A percentile compares a stretch with the other conserved stretches of the same genome.
Conservation (phyloP, 2,329 filamentous ascomycete species). For the Curvularia verruculosa region DNA sequence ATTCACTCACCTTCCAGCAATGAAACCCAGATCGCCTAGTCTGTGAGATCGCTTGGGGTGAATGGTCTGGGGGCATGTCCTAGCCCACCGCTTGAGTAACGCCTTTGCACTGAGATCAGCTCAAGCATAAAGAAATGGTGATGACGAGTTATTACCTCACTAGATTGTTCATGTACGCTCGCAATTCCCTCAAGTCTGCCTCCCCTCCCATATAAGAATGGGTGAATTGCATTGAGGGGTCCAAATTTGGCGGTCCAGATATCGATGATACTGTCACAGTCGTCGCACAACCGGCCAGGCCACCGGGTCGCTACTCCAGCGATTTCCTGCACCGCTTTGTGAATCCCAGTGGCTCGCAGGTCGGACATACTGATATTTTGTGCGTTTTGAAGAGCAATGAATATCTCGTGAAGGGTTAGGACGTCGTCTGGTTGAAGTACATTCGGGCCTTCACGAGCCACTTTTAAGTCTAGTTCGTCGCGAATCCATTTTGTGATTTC, state of each 20-base stretch:
- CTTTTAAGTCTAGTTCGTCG: constrained; percentile 54
- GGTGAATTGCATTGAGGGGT: constrained; percentile 46
- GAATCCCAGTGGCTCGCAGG: constrained; percentile 54
- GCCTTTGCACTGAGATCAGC: constrained; percentile 28
- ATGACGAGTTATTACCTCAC: constrained; percentile 41
- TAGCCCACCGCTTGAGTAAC: constrained; percentile 43
- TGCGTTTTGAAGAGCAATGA: constrained; percentile 34
- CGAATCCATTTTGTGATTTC: constrained; percentile 54
- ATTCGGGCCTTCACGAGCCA: constrained; percentile 55
- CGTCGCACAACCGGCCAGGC: constrained; percentile 53
- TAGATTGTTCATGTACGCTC: constrained; percentile 45
- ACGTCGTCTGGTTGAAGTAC: constrained; percentile 53
- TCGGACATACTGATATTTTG: constrained; percentile 41
- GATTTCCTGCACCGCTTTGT: constrained; percentile 53
- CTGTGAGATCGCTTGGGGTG: constrained; percentile 41
- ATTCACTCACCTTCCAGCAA: constrained; percentile 52
- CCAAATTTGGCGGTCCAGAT: constrained; percentile 51
- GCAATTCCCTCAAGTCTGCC: constrained; percentile 53
- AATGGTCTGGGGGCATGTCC: constrained; percentile 40
- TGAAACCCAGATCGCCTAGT: constrained; percentile 53
- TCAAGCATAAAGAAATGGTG: neutral
- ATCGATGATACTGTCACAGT: constrained; percentile 52
- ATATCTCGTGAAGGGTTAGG: constrained; percentile 52
- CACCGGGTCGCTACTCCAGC: constrained; percentile 55
- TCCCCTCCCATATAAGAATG: constrained; percentile 52